Base-by-base conservation (phyloP, 805 yeast species). In the Lachancea lanzarotensis region DNA sequence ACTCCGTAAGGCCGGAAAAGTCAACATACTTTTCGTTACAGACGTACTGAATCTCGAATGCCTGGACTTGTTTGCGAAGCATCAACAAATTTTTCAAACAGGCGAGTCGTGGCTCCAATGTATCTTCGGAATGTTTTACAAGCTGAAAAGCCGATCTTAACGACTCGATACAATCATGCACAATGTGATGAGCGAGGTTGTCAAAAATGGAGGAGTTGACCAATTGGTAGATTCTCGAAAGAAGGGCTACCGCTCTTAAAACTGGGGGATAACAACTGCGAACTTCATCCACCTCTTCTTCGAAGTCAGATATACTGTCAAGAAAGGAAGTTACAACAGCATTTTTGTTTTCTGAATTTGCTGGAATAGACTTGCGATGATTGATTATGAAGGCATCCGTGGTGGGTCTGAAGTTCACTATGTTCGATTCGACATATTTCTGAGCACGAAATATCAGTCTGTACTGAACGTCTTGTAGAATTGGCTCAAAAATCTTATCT, bases 141-240 rank as follows among this genome's bases (percentile, higher is more conserved):
- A 76, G 54, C 3, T 70, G 66, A 51, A 74, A 74, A 11, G 84
- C 82, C 13, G 68, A 64, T 45, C 75, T 74, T 53, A 88, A 64
- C 6, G 93, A 78, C 13, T 67, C 56, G 31, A 88, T 75, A 54
- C 93, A 82, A 36, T 83, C 75, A 58, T 86, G 96, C 3, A 91
- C 84, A 42, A 88, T 81, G 45, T 84, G 79, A 60, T 88, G 95
- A 0, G 96, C 95, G 51, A 90, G 66, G 57, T 87, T 95, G 60
- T 88, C 95, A 66, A 90, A 91, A 1, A 88, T 84, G 11, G 74
- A 67, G 2, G 90, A 79, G 52, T 82, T 82, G 31, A 91, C 76
- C 54, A 89, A 69, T 55, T 86, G 95, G 58, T 87, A 86, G 18
- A 90, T 82, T 58, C 79, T 84, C 29, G 88, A 81, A 26, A 90